A percentile compares a stretch with the other conserved stretches of the same genome.
Evolutionary conservation across 768 basidiomycete species (phyloP).

Genomic region (Hirschioporus abietinus): DNA sequence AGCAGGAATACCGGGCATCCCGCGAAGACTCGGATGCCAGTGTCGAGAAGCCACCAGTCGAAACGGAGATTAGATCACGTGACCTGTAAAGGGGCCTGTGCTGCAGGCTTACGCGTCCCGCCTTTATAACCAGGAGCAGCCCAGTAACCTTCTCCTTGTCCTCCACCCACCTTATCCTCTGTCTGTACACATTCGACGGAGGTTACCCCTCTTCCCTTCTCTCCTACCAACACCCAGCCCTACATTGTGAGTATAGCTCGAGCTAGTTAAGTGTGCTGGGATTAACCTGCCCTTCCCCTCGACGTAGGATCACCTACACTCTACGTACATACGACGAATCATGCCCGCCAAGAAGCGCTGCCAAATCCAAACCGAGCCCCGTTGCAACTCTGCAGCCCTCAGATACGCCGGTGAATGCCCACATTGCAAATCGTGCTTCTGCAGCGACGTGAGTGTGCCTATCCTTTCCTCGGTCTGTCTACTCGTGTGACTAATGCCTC

Average conservation of each 20-base stretch:
- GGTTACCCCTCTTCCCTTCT: slow-evolving; percentile 3
- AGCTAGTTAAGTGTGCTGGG: not conserved
- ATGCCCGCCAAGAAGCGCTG: slow-evolving; percentile 90
- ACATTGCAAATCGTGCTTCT: slow-evolving; percentile 74
- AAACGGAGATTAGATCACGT: slow-evolving; percentile 1
- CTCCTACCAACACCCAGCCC: not conserved
- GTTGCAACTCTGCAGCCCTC: slow-evolving; percentile 74
- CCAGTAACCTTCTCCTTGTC: not conserved
- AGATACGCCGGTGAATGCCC: slow-evolving; percentile 84
- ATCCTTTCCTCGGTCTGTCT: slow-evolving; percentile 41
- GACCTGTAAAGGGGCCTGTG: not conserved
- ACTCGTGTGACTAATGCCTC: slow-evolving; percentile 7
- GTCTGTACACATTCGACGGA: slow-evolving; percentile 8
- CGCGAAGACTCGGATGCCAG: not conserved
- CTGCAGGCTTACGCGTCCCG: slow-evolving; percentile 3
- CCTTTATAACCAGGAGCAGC: not conserved
- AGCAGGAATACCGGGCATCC: not conserved
- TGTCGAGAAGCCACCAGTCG: not conserved
- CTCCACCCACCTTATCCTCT: slow-evolving; percentile 9
- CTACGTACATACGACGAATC: slow-evolving; percentile 10
- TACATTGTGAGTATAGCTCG: not conserved
- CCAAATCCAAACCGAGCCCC: slow-evolving; percentile 52
- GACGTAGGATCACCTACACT: not conserved
- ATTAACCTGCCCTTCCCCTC: not conserved
- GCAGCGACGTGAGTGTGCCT: slow-evolving; percentile 30